Base-by-base conservation (phyloP, 164 flowering plant genomes). In the Cinnamomum chago region DNA sequence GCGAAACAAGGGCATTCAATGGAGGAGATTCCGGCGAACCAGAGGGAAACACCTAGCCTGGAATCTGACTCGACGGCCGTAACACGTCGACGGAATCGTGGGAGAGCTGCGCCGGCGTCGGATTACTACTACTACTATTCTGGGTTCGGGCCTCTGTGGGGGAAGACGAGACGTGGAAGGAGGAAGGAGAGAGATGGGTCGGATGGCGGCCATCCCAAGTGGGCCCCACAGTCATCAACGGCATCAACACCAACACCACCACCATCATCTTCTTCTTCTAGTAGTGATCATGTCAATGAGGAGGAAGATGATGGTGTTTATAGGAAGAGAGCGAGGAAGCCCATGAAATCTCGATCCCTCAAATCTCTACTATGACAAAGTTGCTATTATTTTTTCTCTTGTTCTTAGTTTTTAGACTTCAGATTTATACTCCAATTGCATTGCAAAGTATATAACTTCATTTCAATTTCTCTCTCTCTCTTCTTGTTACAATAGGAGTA, bases 81-180 rank as follows among this genome's bases (percentile, higher is more conserved):
- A 72, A 35, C 68, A 3, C n/a, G 20, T 55, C 60, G 60, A 3
- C 23, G 67, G 22, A 27, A 30, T 3, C 40, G 50, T 3, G 20
- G 69, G 20, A 27, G 47, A 35, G 17, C 28, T 33, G 0, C 60
- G 62, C 47, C 62, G 67, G 18, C 90, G 6, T 51, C 84, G 51
- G 90, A 89, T 35, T 89, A 79, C 79, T 90, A 88, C 72, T 90
- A 89, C 73, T 92, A 90, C 58, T 92, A 92, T 64, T 74, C 76
- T 7, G 76, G 76, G 65, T 91, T 91, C 50, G 93, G 96, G 5
- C 93, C 96, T 27, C 55, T 70, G 20, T 88, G 96, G 96, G 88
- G 93, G 5, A 85, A 81, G 80, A 82, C 76, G 72, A 80, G 92
- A 76, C 83, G 86, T 23, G 83, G 74, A 10, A 62, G 67, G 65